Percentiles rank a stretch among this genome's conserved stretches.
These are phyloP conservation scores for Naganishia cerealis DNA, from an alignment of 1,284 basidiomycete species.

Conservation along the genomic window DNA sequence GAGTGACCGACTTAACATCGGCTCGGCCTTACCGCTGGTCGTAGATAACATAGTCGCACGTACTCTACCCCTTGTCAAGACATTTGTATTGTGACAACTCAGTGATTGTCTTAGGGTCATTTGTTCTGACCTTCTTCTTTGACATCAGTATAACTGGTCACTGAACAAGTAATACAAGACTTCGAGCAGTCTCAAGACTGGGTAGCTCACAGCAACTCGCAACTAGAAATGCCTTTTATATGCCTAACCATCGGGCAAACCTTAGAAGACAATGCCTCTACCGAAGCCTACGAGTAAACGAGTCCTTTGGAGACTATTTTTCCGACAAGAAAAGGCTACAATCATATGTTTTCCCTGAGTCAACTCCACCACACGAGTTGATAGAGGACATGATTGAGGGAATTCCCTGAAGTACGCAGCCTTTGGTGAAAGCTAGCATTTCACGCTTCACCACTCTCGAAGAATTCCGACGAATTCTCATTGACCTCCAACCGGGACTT, in stretches of 20 bases:
- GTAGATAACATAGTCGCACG: too few species aligned
- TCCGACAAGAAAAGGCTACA: conserved; percentile 22
- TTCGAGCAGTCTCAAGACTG: too few species aligned
- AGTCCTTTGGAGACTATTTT: conserved; percentile 27
- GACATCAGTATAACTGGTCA: too few species aligned
- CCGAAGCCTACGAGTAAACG: conserved; percentile 5
- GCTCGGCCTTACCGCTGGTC: too few species aligned
- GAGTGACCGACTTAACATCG: too few species aligned
- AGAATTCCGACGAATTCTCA: conserved; percentile 29
- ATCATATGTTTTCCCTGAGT: conserved; percentile 22
- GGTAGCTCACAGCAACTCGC: too few species aligned
- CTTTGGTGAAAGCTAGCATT: conserved; percentile 24
- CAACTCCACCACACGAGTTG: conserved; percentile 7
- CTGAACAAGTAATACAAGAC: too few species aligned
- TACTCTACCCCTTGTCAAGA: too few species aligned
- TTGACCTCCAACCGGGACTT: conserved; percentile 29
- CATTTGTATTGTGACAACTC: too few species aligned
- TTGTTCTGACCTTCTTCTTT: too few species aligned
- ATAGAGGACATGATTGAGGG: conserved; percentile 32
- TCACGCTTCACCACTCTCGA: conserved; percentile 10
- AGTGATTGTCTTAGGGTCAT: too few species aligned
- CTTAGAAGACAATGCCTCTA: conserved; percentile 25
- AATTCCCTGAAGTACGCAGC: conserved; percentile 23
- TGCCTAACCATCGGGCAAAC: conserved; percentile 26
- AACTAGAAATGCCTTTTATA: conserved; percentile 28